These are phyloP conservation scores for Alternaria brassicicola DNA, from an alignment of 2,329 filamentous ascomycete genomes.

Conservation along the genomic window DNA sequence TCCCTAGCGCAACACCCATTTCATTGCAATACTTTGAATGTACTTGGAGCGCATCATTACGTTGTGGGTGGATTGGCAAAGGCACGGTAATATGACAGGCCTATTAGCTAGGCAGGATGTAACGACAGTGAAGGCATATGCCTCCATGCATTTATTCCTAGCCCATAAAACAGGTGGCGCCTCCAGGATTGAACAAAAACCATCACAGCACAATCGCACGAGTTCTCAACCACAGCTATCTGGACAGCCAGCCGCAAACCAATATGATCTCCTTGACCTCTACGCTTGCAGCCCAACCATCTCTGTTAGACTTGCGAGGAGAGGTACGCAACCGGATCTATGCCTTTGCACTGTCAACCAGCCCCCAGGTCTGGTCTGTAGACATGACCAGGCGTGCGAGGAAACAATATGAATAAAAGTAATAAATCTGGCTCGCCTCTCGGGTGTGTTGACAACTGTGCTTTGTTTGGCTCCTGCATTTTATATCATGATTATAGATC, in stretches of 20 bases:
- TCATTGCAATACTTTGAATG: no score
- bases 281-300: neutral
- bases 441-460: no score
- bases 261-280: neutral
- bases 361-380: neutral
- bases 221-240: neutral
- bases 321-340: neutral
- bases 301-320: neutral
- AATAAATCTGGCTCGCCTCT: neutral
- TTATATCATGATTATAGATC: neutral
- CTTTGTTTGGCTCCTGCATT: neutral
- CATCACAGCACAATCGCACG: neutral
- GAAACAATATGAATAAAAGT: no score
- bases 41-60: no score
- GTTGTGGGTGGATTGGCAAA: no score
- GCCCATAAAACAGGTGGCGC: neutral
- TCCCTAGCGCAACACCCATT: no score
- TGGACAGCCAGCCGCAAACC: fast-evolving
- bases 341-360: neutral
- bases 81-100: neutral
- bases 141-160: neutral
- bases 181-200: neutral
- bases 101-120: neutral
- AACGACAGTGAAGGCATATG: neutral
- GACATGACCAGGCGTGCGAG: neutral